Evolutionary conservation across 257 asterid species (phyloP), one percentile per base, ranked within the genome.

Genomic region (Plantago elongata): DNA sequence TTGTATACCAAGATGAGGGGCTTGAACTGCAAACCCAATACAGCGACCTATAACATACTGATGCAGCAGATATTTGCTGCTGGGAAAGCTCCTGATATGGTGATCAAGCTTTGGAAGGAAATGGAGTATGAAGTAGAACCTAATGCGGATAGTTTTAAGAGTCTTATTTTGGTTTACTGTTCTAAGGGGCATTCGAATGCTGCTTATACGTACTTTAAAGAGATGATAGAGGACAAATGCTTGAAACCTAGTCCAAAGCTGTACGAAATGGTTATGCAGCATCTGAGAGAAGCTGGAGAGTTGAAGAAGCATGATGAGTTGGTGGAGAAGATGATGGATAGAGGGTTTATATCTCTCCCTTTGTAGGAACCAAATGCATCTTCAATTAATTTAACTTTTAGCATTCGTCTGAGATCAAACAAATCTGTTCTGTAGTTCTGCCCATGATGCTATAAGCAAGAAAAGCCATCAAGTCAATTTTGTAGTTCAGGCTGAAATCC

Each of bases 111-210:
- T 12, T 84, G 89, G 90, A 83, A 84, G 12, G 95, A 92, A 69
- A 92, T 92, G 99, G 82, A 60, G 71, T 78, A 51, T 63, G 85
- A 73, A 72, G 88, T 86, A 9, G 99, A 92, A 80, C 87, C 94
- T 13, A 89, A 83, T 55, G 92, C 84, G 79, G 84, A 84, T 46
- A 86, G 88, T 34, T 92, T 70, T 78, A 80, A 71, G 80, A 78
- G 80, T 64, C 60, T 92, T 62, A 89, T 92, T 15, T 71, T 86
- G 3, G 74, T 89, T 87, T 89, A 79, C 64, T 86, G 89, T 55
- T 67, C 73, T 29, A 86, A 89, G 91, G 96, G 99, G 59, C 99
- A 89, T 50, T 92, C 96, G 97, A 89, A 89, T 69, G 80, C 85
- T 34, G 95, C 95, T 0, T 86, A 85, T 71, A 83, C 72, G 66